These are phyloP conservation scores for Metschnikowia orientalis DNA, from an alignment of 805 yeast species.

Conservation along the genomic window DNA sequence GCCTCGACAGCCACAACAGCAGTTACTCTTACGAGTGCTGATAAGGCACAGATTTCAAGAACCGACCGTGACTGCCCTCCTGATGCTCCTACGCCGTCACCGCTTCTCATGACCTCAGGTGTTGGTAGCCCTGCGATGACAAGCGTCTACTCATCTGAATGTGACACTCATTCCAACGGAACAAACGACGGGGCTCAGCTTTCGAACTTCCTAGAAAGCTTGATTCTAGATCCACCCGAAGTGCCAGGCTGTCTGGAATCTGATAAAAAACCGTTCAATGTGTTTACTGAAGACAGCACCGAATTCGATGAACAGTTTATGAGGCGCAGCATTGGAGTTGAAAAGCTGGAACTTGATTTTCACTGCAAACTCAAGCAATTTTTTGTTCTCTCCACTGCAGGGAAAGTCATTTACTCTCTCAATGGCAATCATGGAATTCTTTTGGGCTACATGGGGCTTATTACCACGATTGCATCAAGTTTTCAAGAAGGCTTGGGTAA, in stretches of 20 bases:
- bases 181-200: conserved; percentile 7
- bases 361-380: conserved; percentile 56
- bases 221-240: conserved; percentile 6
- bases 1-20: conserved; percentile 16
- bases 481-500: conserved; percentile 46
- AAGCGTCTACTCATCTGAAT: conserved; percentile 9
- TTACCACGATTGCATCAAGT: conserved; percentile 73
- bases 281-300: conserved; percentile 10
- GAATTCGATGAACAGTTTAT: conserved; percentile 10
- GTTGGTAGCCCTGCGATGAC: conserved; percentile 7
- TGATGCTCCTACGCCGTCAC: conserved; percentile 2
- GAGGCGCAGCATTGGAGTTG: conserved; percentile 10
- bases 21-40: conserved; percentile 14
- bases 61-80: conserved; percentile 6
- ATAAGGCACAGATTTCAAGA: conserved; percentile 10
- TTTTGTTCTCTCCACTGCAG: conserved; percentile 76
- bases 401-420: conserved; percentile 81
- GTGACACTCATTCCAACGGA: conserved; percentile 4
- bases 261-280: conserved; percentile 5
- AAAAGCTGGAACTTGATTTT: conserved; percentile 21
- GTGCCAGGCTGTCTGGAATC: background rate
- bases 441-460: conserved; percentile 70
- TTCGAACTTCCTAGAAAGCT: conserved; percentile 6
- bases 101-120: conserved; percentile 2
- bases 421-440: conserved; percentile 66